Evolutionary conservation across 1,139 yeast genomes (phyloP).

Genomic region (Candida mesenterica): DNA sequence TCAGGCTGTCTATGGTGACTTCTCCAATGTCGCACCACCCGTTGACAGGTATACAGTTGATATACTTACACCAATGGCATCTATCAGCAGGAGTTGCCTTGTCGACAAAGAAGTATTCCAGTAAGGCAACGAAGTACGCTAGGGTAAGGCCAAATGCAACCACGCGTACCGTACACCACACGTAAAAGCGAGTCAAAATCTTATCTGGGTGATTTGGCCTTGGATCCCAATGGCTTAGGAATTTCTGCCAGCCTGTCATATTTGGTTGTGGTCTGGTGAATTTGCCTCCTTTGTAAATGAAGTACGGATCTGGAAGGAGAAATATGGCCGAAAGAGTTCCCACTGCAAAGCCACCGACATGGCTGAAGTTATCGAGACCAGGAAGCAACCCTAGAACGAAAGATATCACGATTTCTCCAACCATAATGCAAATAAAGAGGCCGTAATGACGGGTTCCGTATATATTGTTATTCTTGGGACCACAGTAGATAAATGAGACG

Average conservation of each 20-base stretch:
- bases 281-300: constrained; percentile 43
- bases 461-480: constrained; percentile 45
- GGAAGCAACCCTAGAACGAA: constrained; percentile 69
- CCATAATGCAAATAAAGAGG: constrained; percentile 45
- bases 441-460: constrained; percentile 43
- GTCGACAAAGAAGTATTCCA: constrained; percentile 47
- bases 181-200: constrained; percentile 32
- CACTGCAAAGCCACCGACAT: constrained; percentile 72
- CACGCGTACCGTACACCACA: constrained; percentile 53
- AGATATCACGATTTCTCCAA: constrained; percentile 58
- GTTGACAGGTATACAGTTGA: constrained; percentile 68
- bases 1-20: constrained; percentile 29
- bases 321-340: constrained; percentile 56
- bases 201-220: constrained; percentile 35
- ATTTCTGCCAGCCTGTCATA: constrained; percentile 39
- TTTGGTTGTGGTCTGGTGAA: constrained; percentile 31
- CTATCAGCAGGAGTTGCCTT: constrained; percentile 11
- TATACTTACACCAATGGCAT: constrained; percentile 73
- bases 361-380: constrained; percentile 74
- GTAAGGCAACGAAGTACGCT: constrained; percentile 50
- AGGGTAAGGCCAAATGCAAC: constrained; percentile 47
- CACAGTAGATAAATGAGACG: constrained; percentile 57
- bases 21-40: constrained; percentile 72
- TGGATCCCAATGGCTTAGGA: constrained; percentile 45
- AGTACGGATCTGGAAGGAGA: constrained; percentile 59